Evolutionary conservation across 1,284 basidiomycete species (phyloP).

Genomic region (Serendipita sp.): DNA sequence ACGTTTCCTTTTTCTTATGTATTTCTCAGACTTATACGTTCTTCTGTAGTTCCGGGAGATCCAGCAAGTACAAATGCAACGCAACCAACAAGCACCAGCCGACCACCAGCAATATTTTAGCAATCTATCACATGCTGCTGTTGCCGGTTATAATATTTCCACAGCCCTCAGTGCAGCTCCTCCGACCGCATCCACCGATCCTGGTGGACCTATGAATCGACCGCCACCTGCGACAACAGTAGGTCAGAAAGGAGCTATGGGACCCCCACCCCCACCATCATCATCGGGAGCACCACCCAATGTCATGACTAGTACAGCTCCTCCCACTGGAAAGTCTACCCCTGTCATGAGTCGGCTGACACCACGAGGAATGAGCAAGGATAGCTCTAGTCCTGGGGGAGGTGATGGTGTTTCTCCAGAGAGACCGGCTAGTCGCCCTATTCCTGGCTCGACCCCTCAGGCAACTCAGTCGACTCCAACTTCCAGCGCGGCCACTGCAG

Average conservation of each 20-base stretch:
- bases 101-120: neutral
- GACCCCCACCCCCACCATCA: neutral
- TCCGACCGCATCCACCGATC: neutral
- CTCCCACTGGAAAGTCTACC: neutral
- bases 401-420: neutral
- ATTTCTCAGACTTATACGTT: neutral
- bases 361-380: neutral
- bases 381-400: neutral
- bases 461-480: neutral
- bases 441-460: slow-evolving; percentile 3
- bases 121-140: neutral
- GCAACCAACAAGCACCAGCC: neutral
- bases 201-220: neutral
- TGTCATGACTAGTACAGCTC: neutral
- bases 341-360: neutral
- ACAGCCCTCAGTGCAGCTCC: neutral
- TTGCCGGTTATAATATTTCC: neutral
- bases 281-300: neutral
- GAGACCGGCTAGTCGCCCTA: slow-evolving; percentile 1
- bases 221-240: neutral
- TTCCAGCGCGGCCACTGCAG: neutral
- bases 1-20: no score
- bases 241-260: neutral
- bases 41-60: neutral
- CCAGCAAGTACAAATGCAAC: neutral